Evolutionary conservation across 1,284 basidiomycete species (phyloP).

Genomic region (Porodaedalea pini): DNA sequence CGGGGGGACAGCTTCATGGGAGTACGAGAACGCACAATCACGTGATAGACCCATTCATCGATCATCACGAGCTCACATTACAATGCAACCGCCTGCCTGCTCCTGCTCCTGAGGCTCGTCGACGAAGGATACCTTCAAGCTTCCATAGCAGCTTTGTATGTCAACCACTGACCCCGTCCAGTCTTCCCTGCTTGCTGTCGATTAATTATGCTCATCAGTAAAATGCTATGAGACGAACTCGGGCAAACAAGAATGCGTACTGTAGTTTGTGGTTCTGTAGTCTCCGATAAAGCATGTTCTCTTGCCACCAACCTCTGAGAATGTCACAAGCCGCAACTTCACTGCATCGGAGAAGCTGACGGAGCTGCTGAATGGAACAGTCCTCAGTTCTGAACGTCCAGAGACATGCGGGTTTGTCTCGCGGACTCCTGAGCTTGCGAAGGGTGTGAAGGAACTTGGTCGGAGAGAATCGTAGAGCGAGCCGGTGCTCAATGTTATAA

Average conservation of each 20-base stretch:
- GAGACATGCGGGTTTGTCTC: background rate
- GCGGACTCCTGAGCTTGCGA: background rate
- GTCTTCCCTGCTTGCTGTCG: background rate
- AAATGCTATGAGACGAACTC: too few relatives aligned
- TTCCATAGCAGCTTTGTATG: constrained; percentile 2
- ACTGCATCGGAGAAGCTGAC: background rate
- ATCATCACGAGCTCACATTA: too few relatives aligned
- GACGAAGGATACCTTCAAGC: constrained; percentile 11
- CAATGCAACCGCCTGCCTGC: background rate
- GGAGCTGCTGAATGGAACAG: background rate
- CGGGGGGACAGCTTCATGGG: too few relatives aligned
- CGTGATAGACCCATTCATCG: too few relatives aligned
- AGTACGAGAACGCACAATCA: too few relatives aligned
- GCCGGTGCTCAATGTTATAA: constrained; percentile 3
- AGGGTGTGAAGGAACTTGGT: background rate
- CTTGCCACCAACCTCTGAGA: constrained; percentile 9
- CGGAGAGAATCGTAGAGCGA: background rate
- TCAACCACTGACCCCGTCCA: constrained; percentile 15
- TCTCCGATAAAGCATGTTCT: constrained; percentile 10
- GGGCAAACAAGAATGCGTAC: background rate
- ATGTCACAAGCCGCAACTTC: constrained; percentile 3
- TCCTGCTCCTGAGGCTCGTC: background rate
- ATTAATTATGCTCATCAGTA: background rate
- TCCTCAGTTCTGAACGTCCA: background rate
- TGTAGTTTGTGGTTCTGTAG: background rate